Base-by-base conservation (phyloP, 83 land plant genomes). In the Larix sibirica region DNA sequence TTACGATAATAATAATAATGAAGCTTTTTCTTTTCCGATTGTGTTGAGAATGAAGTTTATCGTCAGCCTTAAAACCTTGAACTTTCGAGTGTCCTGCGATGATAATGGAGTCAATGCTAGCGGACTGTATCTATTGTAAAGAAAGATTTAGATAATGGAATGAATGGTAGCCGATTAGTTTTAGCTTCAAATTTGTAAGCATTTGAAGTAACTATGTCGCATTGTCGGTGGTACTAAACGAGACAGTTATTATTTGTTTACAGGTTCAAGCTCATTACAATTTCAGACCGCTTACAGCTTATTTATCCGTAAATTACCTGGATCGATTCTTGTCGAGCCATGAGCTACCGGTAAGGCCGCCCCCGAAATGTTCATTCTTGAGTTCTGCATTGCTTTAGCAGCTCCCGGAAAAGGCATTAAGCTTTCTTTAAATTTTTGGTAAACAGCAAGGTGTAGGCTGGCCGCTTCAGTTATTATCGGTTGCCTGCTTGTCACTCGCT, bases 251-350 rank as follows among this genome's bases (percentile, higher is more conserved):
- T 73, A 50, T n/a, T 73, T 73, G 20, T 73, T 23, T 77, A 33
- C 93, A 94, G 96, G 96, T 86, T 78, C 89, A 88, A 79, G 84
- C 90, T 28, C 79, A 89, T 79, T 88, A 91, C 81, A 84, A 88
- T 40, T 94, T 93, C 83, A 90, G 94, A 76, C 93, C 93, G 18
- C 81, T 93, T 44, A 86, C 89, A 79, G 83, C 84, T 3, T 89
- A 87, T 73, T 68, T 93, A 50, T 83, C 97, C 47, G 84, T 93
- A 60, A 94, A 87, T 81, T 94, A 94, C 73, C 61, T 93, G 88
- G 96, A 94, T 86, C 88, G 96, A 16, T 94, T 92, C 66, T 88
- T 93, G 24, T 93, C 96, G 10, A 80, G 85, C 31, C 87, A 94
- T 84, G 90, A 90, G 28, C 71, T 94, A 12, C 95, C 96, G 68